Evolutionary conservation across 805 yeast genomes (phyloP).

Genomic region (Yamadazyma kitorensis): DNA sequence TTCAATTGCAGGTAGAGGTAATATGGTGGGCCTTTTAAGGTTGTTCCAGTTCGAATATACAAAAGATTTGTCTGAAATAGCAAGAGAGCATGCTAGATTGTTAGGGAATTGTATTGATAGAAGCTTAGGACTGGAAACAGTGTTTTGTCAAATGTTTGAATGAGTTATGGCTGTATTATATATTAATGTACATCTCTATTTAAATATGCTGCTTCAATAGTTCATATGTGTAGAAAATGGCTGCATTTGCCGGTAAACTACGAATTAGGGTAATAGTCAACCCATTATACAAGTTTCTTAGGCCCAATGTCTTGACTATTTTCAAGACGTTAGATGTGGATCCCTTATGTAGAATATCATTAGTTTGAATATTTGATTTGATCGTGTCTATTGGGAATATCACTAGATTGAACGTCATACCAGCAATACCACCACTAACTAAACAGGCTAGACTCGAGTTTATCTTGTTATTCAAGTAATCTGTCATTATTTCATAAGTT

Average conservation of each 20-base stretch:
- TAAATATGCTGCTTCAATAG: slow-evolving; percentile 37
- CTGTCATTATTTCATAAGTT: slow-evolving; percentile 62
- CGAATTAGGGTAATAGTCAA: slow-evolving; percentile 76
- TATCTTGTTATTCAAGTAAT: slow-evolving; percentile 27
- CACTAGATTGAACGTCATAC: slow-evolving; percentile 74
- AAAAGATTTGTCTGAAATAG: slow-evolving; percentile 11
- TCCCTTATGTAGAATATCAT: slow-evolving; percentile 22
- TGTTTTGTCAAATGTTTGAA: slow-evolving; percentile 14
- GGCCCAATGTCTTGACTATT: slow-evolving; percentile 48
- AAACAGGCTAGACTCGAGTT: slow-evolving; percentile 54
- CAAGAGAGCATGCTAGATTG: slow-evolving; percentile 14
- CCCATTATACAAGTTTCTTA: slow-evolving; percentile 77
- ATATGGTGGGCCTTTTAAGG: slow-evolving; percentile 13
- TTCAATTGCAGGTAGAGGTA: slow-evolving; percentile 7
- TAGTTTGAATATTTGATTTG: slow-evolving; percentile 81
- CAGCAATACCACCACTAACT: slow-evolving; percentile 83
- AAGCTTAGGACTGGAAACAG: slow-evolving; percentile 9
- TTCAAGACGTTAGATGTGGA: slow-evolving; percentile 8
- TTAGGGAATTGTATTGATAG: slow-evolving; percentile 13
- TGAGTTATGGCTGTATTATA: too few relatives aligned
- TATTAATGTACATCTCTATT: too few relatives aligned
- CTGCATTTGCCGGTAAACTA: slow-evolving; percentile 88
- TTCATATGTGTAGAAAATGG: slow-evolving; percentile 80
- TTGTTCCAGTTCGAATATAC: slow-evolving; percentile 9
- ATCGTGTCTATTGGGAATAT: slow-evolving; percentile 89